Percentiles rank a stretch among this genome's conserved stretches.
phyloP scores from a whole-genome alignment of 1,284 basidiomycete genomes.

The Trametes pubescens region DNA sequence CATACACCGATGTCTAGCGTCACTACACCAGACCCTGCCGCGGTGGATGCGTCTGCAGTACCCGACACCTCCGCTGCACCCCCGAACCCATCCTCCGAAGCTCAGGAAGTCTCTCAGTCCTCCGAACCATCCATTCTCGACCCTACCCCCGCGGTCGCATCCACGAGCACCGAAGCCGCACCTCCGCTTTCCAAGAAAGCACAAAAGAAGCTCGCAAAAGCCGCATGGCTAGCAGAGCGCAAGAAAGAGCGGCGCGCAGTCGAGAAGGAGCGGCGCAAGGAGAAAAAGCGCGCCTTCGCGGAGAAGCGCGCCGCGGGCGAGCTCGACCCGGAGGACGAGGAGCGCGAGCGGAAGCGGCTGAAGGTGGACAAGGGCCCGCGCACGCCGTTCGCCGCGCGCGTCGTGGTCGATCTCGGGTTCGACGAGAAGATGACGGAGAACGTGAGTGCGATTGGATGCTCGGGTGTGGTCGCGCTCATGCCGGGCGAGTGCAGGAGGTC shows the following conservation, averaged over 20 bases:
- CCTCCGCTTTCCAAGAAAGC: slow-evolving; percentile 79
- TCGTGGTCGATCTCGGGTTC: slow-evolving; percentile 93
- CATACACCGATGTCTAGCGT: neutral
- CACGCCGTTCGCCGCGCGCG: slow-evolving; percentile 71
- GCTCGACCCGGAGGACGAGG: slow-evolving; percentile 52
- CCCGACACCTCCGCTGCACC: neutral
- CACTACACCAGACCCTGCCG: neutral
- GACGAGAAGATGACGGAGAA: slow-evolving; percentile 95
- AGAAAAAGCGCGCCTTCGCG: slow-evolving; percentile 64
- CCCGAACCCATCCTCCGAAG: neutral
- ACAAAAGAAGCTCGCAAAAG: slow-evolving; percentile 78
- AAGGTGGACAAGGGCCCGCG: slow-evolving; percentile 43
- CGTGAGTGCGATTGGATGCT: slow-evolving; percentile 56
- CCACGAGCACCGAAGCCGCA: slow-evolving; percentile 27
- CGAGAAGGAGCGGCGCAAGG: slow-evolving; percentile 77
- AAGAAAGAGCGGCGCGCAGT: slow-evolving; percentile 81
- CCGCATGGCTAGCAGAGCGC: slow-evolving; percentile 67
- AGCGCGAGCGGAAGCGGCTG: slow-evolving; percentile 54
- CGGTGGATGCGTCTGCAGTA: neutral
- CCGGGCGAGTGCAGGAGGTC: slow-evolving; percentile 71
- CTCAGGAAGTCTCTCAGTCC: neutral
- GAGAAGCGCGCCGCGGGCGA: slow-evolving; percentile 65
- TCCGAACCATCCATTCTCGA: neutral
- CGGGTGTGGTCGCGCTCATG: neutral
- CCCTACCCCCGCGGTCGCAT: neutral